Evolutionary conservation across 257 asterid species (phyloP).

Genomic region (Ophiorrhiza pumila): DNA sequence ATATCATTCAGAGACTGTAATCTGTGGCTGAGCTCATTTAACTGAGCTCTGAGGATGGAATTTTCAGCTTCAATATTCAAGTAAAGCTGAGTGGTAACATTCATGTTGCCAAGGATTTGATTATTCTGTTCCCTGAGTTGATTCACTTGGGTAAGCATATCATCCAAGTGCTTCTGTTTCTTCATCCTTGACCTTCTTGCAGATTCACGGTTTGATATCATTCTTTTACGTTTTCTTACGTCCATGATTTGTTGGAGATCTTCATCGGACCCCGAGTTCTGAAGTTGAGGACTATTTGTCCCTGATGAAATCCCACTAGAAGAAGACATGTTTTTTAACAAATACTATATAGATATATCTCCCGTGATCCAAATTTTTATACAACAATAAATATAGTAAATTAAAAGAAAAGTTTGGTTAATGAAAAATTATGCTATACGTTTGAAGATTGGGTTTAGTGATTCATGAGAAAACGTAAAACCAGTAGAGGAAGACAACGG

Average conservation of each 20-base stretch:
- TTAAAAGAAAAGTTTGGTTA: not conserved
- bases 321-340: slow-evolving; percentile 17
- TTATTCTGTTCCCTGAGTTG: slow-evolving; percentile 27
- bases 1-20: slow-evolving; percentile 49
- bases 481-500: slow-evolving; percentile 45
- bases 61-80: slow-evolving; percentile 32
- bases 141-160: slow-evolving; percentile 19
- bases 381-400: not conserved
- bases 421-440: not conserved
- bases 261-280: slow-evolving; percentile 21
- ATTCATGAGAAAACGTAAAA: slow-evolving; percentile 38
- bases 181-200: slow-evolving; percentile 37
- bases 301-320: slow-evolving; percentile 33
- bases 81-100: slow-evolving; percentile 19
- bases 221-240: slow-evolving; percentile 28
- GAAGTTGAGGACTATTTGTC: slow-evolving; percentile 12
- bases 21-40: slow-evolving; percentile 40
- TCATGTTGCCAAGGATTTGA: slow-evolving; percentile 25
- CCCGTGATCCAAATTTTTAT: not conserved
- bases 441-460: not conserved
- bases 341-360: not conserved
- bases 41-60: slow-evolving; percentile 31
- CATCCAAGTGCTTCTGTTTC: slow-evolving; percentile 33
- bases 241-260: slow-evolving; percentile 25
- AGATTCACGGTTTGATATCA: slow-evolving; percentile 41